phyloP scores from a whole-genome alignment of 2,329 filamentous ascomycete genomes.

The Decorospora gaudefroyi region DNA sequence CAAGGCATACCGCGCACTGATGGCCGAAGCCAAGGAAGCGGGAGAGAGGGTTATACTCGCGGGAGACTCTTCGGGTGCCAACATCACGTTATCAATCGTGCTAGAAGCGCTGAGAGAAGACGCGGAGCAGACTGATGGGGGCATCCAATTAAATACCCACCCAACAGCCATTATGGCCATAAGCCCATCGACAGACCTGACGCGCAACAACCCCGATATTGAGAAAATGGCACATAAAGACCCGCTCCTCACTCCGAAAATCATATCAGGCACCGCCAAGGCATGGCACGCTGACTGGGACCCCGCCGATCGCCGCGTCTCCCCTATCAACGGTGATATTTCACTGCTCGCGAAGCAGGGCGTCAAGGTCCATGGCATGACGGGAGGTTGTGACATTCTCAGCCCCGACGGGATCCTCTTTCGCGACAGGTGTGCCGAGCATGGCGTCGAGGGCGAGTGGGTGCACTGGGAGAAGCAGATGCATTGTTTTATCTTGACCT shows the following conservation, averaged over 20 bases:
- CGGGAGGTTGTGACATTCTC: constrained; percentile 59
- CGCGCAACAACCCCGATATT: constrained; percentile 54
- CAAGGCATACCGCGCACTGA: constrained; percentile 51
- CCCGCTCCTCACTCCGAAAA: constrained; percentile 52
- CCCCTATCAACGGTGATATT: constrained; percentile 55
- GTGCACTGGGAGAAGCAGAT: constrained; percentile 64
- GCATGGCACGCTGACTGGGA: constrained; percentile 51
- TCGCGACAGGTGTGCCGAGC: constrained; percentile 51
- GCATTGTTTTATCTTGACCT: constrained; percentile 62
- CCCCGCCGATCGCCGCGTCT: constrained; percentile 53
- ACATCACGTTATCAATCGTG: constrained; percentile 54
- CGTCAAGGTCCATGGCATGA: constrained; percentile 58
- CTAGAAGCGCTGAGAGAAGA: constrained; percentile 48
- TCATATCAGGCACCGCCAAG: constrained; percentile 51
- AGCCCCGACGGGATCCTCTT: constrained; percentile 58
- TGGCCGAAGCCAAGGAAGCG: constrained; percentile 47
- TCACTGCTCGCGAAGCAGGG: constrained; percentile 45
- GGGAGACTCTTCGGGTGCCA: constrained; percentile 62
- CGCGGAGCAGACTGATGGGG: constrained; percentile 9
- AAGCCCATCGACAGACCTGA: constrained; percentile 57
- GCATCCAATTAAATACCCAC: constrained; percentile 17
- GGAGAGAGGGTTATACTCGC: constrained; percentile 55
- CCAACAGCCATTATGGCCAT: constrained; percentile 53
- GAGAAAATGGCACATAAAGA: constrained; percentile 49
- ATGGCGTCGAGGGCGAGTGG: constrained; percentile 58